Evolutionary conservation across 768 basidiomycete genomes (phyloP), one percentile per base, ranked within the genome.

Genomic region (Mrakia blollopis): DNA sequence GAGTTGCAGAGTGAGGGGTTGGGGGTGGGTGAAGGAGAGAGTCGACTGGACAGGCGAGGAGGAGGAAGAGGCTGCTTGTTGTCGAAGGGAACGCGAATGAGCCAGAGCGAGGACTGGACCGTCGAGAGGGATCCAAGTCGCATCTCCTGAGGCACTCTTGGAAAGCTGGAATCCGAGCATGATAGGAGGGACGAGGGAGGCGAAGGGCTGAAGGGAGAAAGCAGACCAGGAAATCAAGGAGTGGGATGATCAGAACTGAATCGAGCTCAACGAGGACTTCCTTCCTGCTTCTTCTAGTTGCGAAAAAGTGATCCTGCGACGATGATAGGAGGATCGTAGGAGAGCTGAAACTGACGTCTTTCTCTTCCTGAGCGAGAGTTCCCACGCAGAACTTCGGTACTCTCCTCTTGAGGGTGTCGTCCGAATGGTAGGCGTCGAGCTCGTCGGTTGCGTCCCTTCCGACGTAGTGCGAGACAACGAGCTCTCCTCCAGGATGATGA

Each of bases 401-500:
- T 75, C 87, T 85, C 14, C 85, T 83, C 73, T 89, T 85, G 69
- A 85, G 69, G 87, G 81, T 89, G 65, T 87, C 83, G 52, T 88
- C 87, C 10, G 86, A 86, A 82, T 99, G 97, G 85, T 92, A 98
- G 30, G 94, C 96, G 79, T 92, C 88, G 47, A 98, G 92, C 83
- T 99, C 97, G 85, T 96, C 92, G 0, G 92, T 88, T 0, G 96
- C 95, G 82, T 99, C 95, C 74, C 96, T 88, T 4, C 77, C 97
- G 60, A 98, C 89, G 81, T 94, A 98, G 84, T 99, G 97, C 35
- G 96, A 89, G 76, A 99, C 88, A 21, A 94, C 88, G 69, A 98
- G 90, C 6, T 88, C 83, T 54, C 96, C 94, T 61, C 97, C 97
- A 0, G 97, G 97, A 82, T 98, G 96, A 6, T 88, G 86, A 6